Evolutionary conservation across 2,329 filamentous ascomycete genomes (phyloP), one percentile per base, ranked within the genome.

Genomic region (Diplocarpon mali): DNA sequence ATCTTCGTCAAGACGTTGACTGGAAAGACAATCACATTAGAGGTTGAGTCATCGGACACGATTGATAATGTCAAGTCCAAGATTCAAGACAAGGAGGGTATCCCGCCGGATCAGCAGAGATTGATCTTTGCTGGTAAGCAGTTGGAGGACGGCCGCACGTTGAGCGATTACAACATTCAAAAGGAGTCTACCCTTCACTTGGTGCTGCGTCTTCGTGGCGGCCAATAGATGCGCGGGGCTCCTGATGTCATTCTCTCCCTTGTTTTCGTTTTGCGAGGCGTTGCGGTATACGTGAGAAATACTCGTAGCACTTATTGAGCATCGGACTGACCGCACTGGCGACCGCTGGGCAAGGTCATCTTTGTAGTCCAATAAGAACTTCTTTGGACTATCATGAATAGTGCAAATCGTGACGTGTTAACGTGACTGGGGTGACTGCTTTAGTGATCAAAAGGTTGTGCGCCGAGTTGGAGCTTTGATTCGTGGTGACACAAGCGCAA

Each of bases 101-200:
- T 83, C 44, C 78, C 78, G 30, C 78, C 78, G 29, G 78, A 83
- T 62, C 78, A 83, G 64, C 78, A 83, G 64, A 74, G 78, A 64
- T 67, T 83, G 45, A 82, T 83, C 60, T 83, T 83, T 55, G 78
- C 78, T 60, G 78, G 78, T 59, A 83, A 83, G 71, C 78, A 83
- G 65, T 60, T 82, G 50, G 81, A 86, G 63, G 82, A 88, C 58
- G 83, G 83, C 44, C 78, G 83, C 35, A 88, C 83, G 1, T 69
- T 89, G 27, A 81, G 76, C 27, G 84, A 88, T 62, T 88, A 89
- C 74, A 89, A 89, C 69, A 90, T 90, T 52, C 85, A 90, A 66
- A 84, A 84, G 66, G 80, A 84, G 62, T 80, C 76, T 17, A 84
- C 80, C 2, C 71, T 85, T 11, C 80, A 84, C 64, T 64, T 84